Evolutionary conservation across 768 basidiomycete species (phyloP).

Genomic region (Podaxis rugospora): DNA sequence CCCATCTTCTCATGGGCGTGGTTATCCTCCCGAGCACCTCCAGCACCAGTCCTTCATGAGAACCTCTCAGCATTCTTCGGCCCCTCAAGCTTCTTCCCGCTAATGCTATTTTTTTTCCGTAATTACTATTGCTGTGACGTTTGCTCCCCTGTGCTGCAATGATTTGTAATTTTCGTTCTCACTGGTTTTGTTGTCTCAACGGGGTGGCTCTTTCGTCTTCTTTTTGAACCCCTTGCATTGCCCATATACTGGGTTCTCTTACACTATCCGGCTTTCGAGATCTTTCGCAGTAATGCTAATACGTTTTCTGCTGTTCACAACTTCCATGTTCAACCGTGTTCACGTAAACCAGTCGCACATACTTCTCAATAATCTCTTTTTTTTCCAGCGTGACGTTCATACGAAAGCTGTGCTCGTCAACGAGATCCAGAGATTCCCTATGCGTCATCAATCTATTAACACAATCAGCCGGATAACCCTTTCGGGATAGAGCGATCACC

Average conservation of each 20-base stretch:
- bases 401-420: not conserved
- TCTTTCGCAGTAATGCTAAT: not conserved
- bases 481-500: not conserved
- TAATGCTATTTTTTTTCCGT: conserved; percentile 5
- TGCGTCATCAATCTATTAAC: not conserved
- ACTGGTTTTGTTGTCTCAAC: not conserved
- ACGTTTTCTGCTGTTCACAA: not conserved
- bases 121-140: conserved; percentile 20
- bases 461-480: not conserved
- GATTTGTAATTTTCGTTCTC: not conserved
- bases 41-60: conserved; percentile 46
- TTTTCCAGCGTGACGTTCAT: not conserved
- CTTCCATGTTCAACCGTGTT: not conserved
- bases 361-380: too few species aligned
- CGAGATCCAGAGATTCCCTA: conserved; percentile 4
- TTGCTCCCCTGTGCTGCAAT: conserved; percentile 2
- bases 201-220: not conserved
- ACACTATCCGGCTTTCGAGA: not conserved
- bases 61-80: conserved; percentile 30
- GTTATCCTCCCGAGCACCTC: conserved; percentile 26
- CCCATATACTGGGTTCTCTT: not conserved
- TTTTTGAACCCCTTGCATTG: not conserved
- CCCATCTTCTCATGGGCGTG: conserved; percentile 18
- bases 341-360: not conserved
- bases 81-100: conserved; percentile 4